A percentile compares a stretch with the other conserved stretches of the same genome.
Evolutionary conservation across 192 early-diverging fungal species (phyloP).

Genomic region (Coemansia sp.): DNA sequence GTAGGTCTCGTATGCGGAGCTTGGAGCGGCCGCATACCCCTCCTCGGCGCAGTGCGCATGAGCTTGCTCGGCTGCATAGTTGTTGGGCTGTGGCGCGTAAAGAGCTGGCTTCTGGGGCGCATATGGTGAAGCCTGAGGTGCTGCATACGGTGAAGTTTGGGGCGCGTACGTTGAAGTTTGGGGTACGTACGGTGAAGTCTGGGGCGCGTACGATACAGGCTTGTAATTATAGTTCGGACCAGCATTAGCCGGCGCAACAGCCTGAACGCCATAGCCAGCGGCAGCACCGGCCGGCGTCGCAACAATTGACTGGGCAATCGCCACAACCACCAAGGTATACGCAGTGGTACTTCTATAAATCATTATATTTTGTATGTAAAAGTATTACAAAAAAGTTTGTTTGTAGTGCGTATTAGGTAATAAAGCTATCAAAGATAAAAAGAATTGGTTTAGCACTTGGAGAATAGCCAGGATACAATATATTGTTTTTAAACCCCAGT

Average conservation of each 20-base stretch:
- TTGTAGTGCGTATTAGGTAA: no score
- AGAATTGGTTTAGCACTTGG: no score
- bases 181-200: neutral
- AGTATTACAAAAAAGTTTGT: no score
- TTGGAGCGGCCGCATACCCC: neutral
- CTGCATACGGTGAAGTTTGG: neutral
- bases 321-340: conserved; percentile 32
- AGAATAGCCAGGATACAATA: no score
- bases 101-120: neutral
- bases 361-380: conserved; percentile 10
- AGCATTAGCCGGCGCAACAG: neutral
- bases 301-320: conserved; percentile 23
- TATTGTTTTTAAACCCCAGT: no score
- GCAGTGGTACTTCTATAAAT: conserved; percentile 27
- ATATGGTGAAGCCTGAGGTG: neutral
- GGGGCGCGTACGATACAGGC: conserved; percentile 2
- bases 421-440: no score
- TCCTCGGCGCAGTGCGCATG: neutral
- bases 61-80: neutral
- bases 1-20: conserved; percentile 3
- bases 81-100: neutral
- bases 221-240: neutral
- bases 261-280: neutral
- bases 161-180: neutral
- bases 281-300: neutral